A percentile compares a stretch with the other conserved stretches of the same genome.
phyloP scores from a whole-genome alignment of 2,329 filamentous ascomycete species.

The Nothophaeocryptopus gaeumannii region DNA sequence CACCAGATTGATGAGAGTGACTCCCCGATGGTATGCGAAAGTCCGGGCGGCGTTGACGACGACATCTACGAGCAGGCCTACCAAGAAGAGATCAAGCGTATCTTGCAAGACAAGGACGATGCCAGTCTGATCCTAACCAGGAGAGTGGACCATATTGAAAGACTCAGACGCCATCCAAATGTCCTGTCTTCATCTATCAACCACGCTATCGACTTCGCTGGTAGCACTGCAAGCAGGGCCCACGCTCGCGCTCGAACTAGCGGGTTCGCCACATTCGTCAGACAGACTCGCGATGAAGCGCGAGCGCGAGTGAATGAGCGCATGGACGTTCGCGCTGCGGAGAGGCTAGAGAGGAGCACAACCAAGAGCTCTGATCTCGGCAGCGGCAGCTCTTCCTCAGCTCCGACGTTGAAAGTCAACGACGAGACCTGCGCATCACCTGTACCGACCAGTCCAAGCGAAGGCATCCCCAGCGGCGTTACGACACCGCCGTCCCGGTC shows the following conservation, averaged over 20 bases:
- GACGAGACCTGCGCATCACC: slow-evolving; percentile 6
- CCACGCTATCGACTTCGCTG: slow-evolving; percentile 25
- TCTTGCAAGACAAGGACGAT: slow-evolving; percentile 49
- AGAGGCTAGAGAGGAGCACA: slow-evolving; percentile 6
- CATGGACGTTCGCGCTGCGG: slow-evolving; percentile 14
- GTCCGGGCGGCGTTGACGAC: slow-evolving; percentile 25
- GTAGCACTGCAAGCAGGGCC: slow-evolving; percentile 18
- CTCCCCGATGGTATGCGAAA: slow-evolving; percentile 21
- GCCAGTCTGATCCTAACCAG: slow-evolving; percentile 59
- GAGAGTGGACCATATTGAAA: slow-evolving; percentile 44
- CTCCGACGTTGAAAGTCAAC: slow-evolving; percentile 10
- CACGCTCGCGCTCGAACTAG: slow-evolving; percentile 20
- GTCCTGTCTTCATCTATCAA: slow-evolving; percentile 22
- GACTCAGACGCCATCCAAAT: slow-evolving; percentile 22
- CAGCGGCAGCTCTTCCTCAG: slow-evolving; percentile 4
- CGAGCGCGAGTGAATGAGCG: slow-evolving; percentile 21
- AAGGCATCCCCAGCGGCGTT: slow-evolving; percentile 6
- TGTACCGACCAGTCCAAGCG: slow-evolving; percentile 7
- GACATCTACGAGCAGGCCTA: slow-evolving; percentile 82
- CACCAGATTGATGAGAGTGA: slow-evolving; percentile 42
- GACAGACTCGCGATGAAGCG: slow-evolving; percentile 21
- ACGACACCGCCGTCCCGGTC: slow-evolving; percentile 15
- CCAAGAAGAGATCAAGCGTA: slow-evolving; percentile 73
- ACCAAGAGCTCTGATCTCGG: slow-evolving; percentile 1
- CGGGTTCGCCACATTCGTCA: slow-evolving; percentile 21